phyloP scores from a whole-genome alignment of 73 alveolate species.

The Tetrahymena thermophila region DNA sequence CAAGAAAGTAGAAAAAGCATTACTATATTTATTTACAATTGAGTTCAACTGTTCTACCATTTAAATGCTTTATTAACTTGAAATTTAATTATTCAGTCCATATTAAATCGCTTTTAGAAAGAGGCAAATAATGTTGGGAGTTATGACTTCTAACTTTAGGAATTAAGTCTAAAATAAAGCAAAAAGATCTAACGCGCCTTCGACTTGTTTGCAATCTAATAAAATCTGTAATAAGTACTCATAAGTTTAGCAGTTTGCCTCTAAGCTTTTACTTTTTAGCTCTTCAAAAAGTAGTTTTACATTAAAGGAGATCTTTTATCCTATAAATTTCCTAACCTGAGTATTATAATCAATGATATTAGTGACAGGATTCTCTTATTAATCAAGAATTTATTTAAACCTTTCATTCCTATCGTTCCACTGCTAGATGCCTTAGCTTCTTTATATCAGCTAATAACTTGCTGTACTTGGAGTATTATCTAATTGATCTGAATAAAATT shows the following conservation, averaged over 20 bases:
- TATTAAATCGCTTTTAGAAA: background rate
- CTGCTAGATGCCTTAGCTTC: background rate
- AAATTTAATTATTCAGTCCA: background rate
- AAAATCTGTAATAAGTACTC: background rate
- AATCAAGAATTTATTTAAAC: background rate
- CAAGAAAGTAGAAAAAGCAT: background rate
- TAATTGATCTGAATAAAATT: background rate
- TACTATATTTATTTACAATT: background rate
- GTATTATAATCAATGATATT: background rate
- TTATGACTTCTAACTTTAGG: background rate
- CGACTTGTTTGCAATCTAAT: background rate
- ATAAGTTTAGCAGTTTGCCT: background rate
- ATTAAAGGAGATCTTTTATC: background rate
- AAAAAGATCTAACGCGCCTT: background rate
- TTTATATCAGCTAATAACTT: background rate
- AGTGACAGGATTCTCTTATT: background rate
- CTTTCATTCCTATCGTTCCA: background rate
- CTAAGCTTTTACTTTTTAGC: background rate
- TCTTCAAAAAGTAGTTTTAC: background rate
- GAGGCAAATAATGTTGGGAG: background rate
- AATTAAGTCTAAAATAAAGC: background rate
- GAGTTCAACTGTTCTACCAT: background rate
- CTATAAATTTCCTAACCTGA: background rate
- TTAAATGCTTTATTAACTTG: background rate
- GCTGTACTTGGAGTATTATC: background rate